phyloP scores from a whole-genome alignment of 768 basidiomycete genomes.

The Termitomyces sp. region DNA sequence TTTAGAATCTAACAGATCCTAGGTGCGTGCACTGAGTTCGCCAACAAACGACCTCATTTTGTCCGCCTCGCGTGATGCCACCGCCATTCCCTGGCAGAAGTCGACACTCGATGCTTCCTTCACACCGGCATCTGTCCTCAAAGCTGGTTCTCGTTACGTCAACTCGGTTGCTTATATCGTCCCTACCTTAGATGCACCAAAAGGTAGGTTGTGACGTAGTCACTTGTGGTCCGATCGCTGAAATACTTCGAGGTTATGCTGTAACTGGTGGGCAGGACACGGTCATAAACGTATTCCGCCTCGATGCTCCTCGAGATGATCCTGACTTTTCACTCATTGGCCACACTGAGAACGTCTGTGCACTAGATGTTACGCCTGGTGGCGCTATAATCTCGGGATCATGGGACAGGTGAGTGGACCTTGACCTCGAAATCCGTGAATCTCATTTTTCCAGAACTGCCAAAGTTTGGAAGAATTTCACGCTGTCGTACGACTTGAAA shows the following conservation, averaged over 20 bases:
- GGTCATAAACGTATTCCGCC: constrained; percentile 77
- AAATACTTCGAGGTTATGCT: constrained; percentile 58
- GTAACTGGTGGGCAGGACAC: constrained; percentile 89
- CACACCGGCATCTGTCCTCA: constrained; percentile 44
- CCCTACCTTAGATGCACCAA: constrained; percentile 60
- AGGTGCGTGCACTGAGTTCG: constrained; percentile 82
- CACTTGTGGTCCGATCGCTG: constrained; percentile 12
- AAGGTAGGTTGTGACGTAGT: constrained; percentile 44
- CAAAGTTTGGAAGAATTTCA: constrained; percentile 86
- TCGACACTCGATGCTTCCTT: constrained; percentile 43
- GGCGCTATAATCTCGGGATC: constrained; percentile 89
- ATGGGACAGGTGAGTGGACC: constrained; percentile 81
- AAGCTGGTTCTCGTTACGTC: constrained; percentile 68
- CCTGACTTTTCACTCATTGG: constrained; percentile 83
- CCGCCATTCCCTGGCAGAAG: constrained; percentile 82
- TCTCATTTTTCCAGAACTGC: constrained; percentile 65
- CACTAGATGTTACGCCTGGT: constrained; percentile 61
- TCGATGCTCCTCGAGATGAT: constrained; percentile 53
- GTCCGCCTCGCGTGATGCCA: constrained; percentile 89
- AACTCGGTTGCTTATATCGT: constrained; percentile 78
- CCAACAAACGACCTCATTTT: constrained; percentile 75
- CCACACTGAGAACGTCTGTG: constrained; percentile 87
- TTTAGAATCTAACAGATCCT: constrained; percentile 16
- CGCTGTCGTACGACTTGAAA: constrained; percentile 64
- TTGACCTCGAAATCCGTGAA: background rate